Conservation (phyloP, 2,329 filamentous ascomycete genomes). For the Xylariaceae sp. region DNA sequence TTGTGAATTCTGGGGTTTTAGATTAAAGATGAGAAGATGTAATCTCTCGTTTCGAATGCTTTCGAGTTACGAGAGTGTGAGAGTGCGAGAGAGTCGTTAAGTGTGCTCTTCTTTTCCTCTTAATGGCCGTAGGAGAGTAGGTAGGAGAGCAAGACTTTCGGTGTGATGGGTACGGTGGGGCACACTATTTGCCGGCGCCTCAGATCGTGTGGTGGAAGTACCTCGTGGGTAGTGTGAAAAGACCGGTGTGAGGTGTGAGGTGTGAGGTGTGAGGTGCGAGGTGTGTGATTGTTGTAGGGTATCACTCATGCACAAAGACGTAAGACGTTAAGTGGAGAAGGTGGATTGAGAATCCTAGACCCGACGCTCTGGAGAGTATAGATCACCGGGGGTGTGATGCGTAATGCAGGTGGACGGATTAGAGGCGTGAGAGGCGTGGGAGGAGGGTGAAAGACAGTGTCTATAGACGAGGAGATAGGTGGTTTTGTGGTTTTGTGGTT, state of each 20-base stretch:
- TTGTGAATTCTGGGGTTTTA: constrained; percentile 1
- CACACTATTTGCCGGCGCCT: no score
- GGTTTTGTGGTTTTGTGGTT: background rate
- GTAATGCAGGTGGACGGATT: no score
- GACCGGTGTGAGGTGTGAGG: background rate
- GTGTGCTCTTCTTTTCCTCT: no score
- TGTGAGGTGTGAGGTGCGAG: background rate
- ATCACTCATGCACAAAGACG: background rate
- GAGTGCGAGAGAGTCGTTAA: background rate
- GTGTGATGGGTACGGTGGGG: no score
- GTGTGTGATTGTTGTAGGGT: background rate
- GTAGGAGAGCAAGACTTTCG: no score
- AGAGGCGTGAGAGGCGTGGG: no score
- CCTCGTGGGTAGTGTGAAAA: no score
- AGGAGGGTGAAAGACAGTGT: no score
- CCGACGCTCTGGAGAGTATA: constrained; percentile 18
- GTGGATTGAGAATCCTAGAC: constrained; percentile 1
- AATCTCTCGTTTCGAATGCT: background rate
- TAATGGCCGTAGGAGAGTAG: no score
- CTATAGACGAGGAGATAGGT: no score
- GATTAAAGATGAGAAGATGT: background rate
- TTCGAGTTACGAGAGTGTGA: constrained; percentile 10
- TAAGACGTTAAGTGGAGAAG: constrained; percentile 16
- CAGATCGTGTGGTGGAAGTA: no score
- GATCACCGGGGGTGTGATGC: constrained; percentile 6